Conservation (phyloP, 2,329 filamentous ascomycete species). For the Amylocarpus encephaloides region DNA sequence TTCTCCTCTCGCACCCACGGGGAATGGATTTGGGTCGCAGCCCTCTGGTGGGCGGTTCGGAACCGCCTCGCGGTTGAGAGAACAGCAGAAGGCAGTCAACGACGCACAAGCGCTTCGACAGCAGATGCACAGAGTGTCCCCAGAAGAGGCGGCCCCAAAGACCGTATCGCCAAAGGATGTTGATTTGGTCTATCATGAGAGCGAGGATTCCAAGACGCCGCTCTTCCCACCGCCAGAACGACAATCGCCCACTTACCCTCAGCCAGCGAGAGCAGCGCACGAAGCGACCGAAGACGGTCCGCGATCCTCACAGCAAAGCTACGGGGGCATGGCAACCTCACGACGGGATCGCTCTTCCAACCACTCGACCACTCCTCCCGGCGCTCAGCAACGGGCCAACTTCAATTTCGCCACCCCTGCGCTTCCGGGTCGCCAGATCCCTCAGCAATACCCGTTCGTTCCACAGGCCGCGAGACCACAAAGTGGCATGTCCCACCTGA, state of each 20-base stretch:
- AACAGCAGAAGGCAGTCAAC: slow-evolving; percentile 54
- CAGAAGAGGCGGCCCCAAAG: slow-evolving; percentile 52
- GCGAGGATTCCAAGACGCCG: slow-evolving; percentile 62
- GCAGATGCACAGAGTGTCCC: slow-evolving; percentile 34
- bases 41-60: slow-evolving; percentile 38
- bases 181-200: slow-evolving; percentile 74
- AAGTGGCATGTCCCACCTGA: slow-evolving; percentile 24
- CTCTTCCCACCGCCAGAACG: slow-evolving; percentile 60
- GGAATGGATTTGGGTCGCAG: slow-evolving; percentile 33
- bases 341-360: slow-evolving; percentile 34
- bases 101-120: slow-evolving; percentile 42
- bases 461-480: slow-evolving; percentile 22
- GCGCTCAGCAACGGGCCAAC: slow-evolving; percentile 27
- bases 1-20: slow-evolving; percentile 50
- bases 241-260: slow-evolving; percentile 34
- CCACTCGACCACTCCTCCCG: slow-evolving; percentile 29
- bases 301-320: slow-evolving; percentile 35
- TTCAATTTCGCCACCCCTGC: slow-evolving; percentile 41
- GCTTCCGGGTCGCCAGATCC: slow-evolving; percentile 27
- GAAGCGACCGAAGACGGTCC: slow-evolving; percentile 31
- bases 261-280: slow-evolving; percentile 22
- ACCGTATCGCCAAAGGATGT: slow-evolving; percentile 96
- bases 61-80: slow-evolving; percentile 53
- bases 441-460: slow-evolving; percentile 31
- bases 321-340: slow-evolving; percentile 37